Evolutionary conservation across 176 grass and related monocot genomes (phyloP), one percentile per base, ranked within the genome.

Genomic region (Sorghum bicolor): DNA sequence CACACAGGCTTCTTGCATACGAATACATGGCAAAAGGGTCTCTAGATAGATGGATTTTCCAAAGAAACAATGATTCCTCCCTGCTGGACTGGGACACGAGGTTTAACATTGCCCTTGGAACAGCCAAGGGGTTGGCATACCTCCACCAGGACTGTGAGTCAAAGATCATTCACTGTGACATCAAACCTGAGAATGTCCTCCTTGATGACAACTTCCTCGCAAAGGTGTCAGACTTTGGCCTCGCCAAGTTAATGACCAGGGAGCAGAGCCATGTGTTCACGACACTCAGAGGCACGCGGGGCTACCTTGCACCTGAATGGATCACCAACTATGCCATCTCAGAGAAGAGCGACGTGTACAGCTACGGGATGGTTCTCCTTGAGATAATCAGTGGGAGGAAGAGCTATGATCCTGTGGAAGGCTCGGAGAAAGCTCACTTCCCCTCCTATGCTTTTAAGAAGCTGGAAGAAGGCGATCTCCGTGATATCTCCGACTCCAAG

Each of bases 181-280:
- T 99, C 77, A 99, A 99, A 75, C 96, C 96, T 10, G 93, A 99
- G 80, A 99, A 99, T 76, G 91, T 99, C 26, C 87, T 99, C 26
- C 93, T 96, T 20, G 91, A 99, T 25, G 93, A 99, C 1, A 87
- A 99, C 68, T 99, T 89, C 47, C 16, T 77, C 17, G 93, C 94
- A 12, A 99, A 96, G 86, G 96, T 99, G 31, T 99, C 96, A 17
- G 96, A 99, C 72, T 99, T 99, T 72, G 96, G 96, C n/a, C 96
- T 99, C 15, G 96, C 96, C 11, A 99, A 99, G 73, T 38, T 99
- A 55, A 99, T 99, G 96, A 99, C 91, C 55, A 91, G 96, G 39
- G 96, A 99, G 81, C 96, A 99, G 81, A 99, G 96, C 66, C 91
- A 94, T 85, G 96, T 99, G 40, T 99, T 96, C 76, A 99, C 96